Evolutionary conservation across 768 basidiomycete species (phyloP).

Genomic region (Termitomyces sp.): DNA sequence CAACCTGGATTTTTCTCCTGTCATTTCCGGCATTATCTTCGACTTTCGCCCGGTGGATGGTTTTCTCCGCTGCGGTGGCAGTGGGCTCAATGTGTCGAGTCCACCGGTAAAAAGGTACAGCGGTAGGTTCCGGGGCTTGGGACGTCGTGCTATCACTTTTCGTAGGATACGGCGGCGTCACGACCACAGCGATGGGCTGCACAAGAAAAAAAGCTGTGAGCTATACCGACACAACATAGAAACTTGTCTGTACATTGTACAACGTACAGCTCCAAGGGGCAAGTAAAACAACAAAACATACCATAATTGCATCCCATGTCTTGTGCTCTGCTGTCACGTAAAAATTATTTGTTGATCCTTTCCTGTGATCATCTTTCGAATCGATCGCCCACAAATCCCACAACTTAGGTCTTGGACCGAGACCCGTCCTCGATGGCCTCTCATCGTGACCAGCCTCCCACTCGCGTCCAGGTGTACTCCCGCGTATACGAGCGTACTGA

Average conservation of each 20-base stretch:
- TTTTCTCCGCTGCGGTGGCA: background rate
- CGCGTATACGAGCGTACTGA: conserved; percentile 14
- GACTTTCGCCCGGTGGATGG: background rate
- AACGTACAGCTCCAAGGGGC: background rate
- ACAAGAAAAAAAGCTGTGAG: background rate
- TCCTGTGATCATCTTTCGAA: conserved; percentile 1
- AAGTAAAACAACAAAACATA: conserved; percentile 20
- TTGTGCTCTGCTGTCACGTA: conserved; percentile 7
- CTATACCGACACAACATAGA: background rate
- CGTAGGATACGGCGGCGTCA: background rate
- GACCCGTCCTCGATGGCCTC: background rate
- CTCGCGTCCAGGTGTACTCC: background rate
- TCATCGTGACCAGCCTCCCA: background rate
- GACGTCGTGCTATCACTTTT: background rate
- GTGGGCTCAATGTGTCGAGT: background rate
- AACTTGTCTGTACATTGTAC: background rate
- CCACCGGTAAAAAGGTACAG: conserved; percentile 3
- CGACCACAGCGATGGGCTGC: conserved; percentile 16
- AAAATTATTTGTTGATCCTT: background rate
- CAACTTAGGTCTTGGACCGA: conserved; percentile 34
- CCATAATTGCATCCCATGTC: conserved; percentile 40
- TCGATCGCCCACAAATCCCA: conserved; percentile 40
- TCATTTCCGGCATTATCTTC: background rate
- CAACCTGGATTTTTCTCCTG: conserved; percentile 9
- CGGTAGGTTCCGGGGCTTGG: background rate